Evolutionary conservation across 257 asterid species (phyloP), one percentile per base, ranked within the genome.

Genomic region (Asclepias syriaca): DNA sequence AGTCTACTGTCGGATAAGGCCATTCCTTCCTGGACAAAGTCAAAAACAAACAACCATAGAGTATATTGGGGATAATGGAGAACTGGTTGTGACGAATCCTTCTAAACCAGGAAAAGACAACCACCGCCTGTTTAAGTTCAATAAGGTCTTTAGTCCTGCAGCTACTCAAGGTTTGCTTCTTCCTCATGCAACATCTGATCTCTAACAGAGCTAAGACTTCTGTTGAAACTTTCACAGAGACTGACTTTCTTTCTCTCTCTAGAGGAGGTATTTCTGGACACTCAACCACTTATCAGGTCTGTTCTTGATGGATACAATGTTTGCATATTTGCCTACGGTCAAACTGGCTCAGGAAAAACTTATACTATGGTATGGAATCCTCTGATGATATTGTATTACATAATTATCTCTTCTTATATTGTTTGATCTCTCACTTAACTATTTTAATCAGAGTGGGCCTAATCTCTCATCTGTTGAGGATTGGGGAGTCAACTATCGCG

Each of bases 261-360:
- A 89, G 98, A 91, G 96, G 97, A 91, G 66, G 98, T 93, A 61
- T 93, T 86, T 79, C 85, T 75, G 51, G 98, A 93, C 80, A 93
- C 96, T 51, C 97, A 87, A 76, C 96, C 96, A 43, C 81, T 93
- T 81, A 87, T 93, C 74, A 84, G 98, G 77, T 93, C 98, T 55
- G 98, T 90, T 68, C 97, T 93, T 73, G 98, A 93, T 74, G 98
- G 98, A 48, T 93, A 85, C 80, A 93, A 89, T 72, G 97, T 91
- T 54, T 93, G 98, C 88, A 93, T 93, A 73, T 91, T 93, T 83
- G 98, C 98, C 65, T 93, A 93, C 77, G 98, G 98, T 43, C 98
- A 93, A 84, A 93, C 97, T 69, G 98, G 98, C 65, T 93, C 98
- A 0, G 98, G 98, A 65, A 93, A 93, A 83, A 93, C 98, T 72